A percentile compares a stretch with the other conserved stretches of the same genome.
Evolutionary conservation across 1,284 basidiomycete genomes (phyloP).

Genomic region (Apiotrichum domesticum): DNA sequence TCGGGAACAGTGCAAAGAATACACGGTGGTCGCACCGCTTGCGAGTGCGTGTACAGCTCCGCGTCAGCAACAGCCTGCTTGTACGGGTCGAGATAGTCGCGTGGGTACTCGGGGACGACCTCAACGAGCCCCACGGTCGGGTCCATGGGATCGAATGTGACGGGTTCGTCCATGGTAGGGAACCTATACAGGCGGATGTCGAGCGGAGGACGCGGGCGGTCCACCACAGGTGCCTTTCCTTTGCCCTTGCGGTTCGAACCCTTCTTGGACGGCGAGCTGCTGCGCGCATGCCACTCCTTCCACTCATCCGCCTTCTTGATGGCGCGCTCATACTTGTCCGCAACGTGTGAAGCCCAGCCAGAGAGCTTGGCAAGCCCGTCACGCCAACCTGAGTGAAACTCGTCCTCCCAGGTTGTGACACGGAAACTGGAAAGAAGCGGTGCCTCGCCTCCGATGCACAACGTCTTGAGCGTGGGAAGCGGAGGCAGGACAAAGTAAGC

Average conservation of each 20-base stretch:
- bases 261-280: neutral
- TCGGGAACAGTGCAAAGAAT: constrained; percentile 43
- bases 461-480: constrained; percentile 37
- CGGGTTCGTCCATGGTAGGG: constrained; percentile 27
- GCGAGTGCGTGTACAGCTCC: constrained; percentile 30
- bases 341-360: constrained; percentile 43
- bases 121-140: constrained; percentile 37
- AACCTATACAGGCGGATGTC: constrained; percentile 42
- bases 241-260: constrained; percentile 5
- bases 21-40: constrained; percentile 27
- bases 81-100: constrained; percentile 32
- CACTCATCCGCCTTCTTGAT: constrained; percentile 40
- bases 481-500: constrained; percentile 45
- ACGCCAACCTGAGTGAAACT: constrained; percentile 45
- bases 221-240: constrained; percentile 22
- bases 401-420: constrained; percentile 36
- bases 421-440: constrained; percentile 25
- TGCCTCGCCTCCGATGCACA: constrained; percentile 46
- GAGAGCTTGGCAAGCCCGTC: constrained; percentile 37
- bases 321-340: constrained; percentile 44
- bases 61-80: constrained; percentile 28
- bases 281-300: constrained; percentile 14
- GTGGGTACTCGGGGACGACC: constrained; percentile 10
- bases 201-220: constrained; percentile 31
- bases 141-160: constrained; percentile 17